Evolutionary conservation across 306 rosid species (phyloP), one percentile per base, ranked within the genome.

Genomic region (Prosopis cineraria): DNA sequence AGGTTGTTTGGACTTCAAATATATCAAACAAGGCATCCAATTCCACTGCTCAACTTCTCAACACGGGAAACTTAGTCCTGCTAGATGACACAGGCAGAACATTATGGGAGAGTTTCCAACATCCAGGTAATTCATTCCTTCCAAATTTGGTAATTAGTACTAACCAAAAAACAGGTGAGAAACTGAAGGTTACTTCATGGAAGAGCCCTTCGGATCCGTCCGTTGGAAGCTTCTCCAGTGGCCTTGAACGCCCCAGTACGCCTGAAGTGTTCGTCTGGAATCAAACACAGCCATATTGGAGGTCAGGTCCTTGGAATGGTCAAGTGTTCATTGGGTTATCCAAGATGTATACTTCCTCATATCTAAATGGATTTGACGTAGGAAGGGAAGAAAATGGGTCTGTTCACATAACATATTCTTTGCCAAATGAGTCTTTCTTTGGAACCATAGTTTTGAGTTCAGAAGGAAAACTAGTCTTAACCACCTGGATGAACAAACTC

Each of bases 251-350:
- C 33, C n/a, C 2, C 0, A 41, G 3, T 17, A n/a, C 59, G n/a
- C 70, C 81, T 6, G 81, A 78, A 56, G 48, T 29, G 70, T 45
- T 68, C 27, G 0, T 56, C n/a, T 58, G 47, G 76, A 58, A 59
- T 58, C 40, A 36, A 0, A 13, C 6, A 37, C 24, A 5, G n/a
- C 47, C 40, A 11, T 29, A 68, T 70, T 78, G 62, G 69, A 40
- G 76, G 10, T 37, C 52, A 43, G 82, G 82, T 56, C 82, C 82
- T n/a, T 78, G 82, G 82, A 70, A 78, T 17, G 70, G 79, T 33
- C 24, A 6, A 17, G 11, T 19, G 0, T 80, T 80, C 25, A n/a
- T n/a, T n/a, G n/a, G n/a, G n/a, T n/a, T n/a, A n/a, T n/a, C n/a
- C n/a, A n/a, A n/a, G n/a, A n/a, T n/a, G n/a, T 17, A 17, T 1